These are phyloP conservation scores for Colletotrichum spinosum DNA, from an alignment of 2,329 filamentous ascomycete genomes.

Conservation along the genomic window DNA sequence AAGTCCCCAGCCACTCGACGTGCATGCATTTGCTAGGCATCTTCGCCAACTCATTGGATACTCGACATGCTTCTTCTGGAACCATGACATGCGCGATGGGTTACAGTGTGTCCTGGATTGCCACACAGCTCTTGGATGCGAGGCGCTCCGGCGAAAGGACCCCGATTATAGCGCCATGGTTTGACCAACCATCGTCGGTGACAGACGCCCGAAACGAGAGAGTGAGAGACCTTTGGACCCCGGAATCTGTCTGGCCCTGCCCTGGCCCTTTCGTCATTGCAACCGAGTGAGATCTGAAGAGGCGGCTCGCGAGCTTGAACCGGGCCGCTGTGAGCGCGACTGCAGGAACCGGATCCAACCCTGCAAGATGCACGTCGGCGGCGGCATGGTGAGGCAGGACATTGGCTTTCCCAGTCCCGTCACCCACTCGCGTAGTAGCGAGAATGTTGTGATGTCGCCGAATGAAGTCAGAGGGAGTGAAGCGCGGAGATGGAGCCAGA, in stretches of 20 bases:
- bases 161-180: slow-evolving; percentile 33
- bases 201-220: slow-evolving; percentile 32
- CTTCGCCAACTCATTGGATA: slow-evolving; percentile 24
- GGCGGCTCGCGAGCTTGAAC: slow-evolving; percentile 30
- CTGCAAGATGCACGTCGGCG: slow-evolving; percentile 31
- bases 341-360: slow-evolving; percentile 36
- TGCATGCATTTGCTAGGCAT: slow-evolving; percentile 17
- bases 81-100: slow-evolving; percentile 29
- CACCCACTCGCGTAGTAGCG: slow-evolving; percentile 22
- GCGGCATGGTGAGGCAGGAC: slow-evolving; percentile 36
- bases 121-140: slow-evolving; percentile 31
- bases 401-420: slow-evolving; percentile 22
- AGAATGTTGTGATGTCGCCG: slow-evolving; percentile 16
- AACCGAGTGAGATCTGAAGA: slow-evolving; percentile 4
- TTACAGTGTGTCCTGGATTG: slow-evolving; percentile 27
- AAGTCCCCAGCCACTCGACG: slow-evolving; percentile 33
- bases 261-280: slow-evolving; percentile 13
- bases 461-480: slow-evolving; percentile 26
- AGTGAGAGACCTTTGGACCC: slow-evolving; percentile 15
- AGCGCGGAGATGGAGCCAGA: slow-evolving; percentile 13
- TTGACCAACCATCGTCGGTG: slow-evolving; percentile 31
- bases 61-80: slow-evolving; percentile 12
- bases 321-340: slow-evolving; percentile 30
- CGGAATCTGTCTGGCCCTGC: slow-evolving; percentile 24
- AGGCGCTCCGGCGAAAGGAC: slow-evolving; percentile 27